Evolutionary conservation across 2,329 filamentous ascomycete species (phyloP), one percentile per base, ranked within the genome.

Genomic region (Whalleya microplaca): DNA sequence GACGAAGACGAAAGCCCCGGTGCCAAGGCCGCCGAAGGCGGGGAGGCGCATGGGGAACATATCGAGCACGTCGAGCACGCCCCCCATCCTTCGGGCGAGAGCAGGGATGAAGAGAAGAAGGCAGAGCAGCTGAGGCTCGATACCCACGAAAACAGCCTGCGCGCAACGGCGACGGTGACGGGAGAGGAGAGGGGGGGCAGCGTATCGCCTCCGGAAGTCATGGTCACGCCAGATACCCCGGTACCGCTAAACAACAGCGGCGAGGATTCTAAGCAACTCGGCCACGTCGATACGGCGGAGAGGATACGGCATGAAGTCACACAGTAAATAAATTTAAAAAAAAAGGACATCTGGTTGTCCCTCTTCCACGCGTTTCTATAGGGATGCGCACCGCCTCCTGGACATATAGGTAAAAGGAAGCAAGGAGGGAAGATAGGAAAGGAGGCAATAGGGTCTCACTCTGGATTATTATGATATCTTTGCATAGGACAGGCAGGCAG

Each of bases 191-290:
- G 55, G 53, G n/a, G 56, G 53, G 65, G 58, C 16, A 56, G 50
- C 20, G 49, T 69, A 5, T 45, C 68, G n/a, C 68, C 77, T 0
- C 80, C 80, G 0, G 71, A 78, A 41, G 64, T 83, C 0, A 76
- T 75, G 41, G 64, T 84, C n/a, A 83, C 80, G 0, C 79, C 80
- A 0, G 80, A 77, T 16, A 83, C 81, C 1, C 80, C 81, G 2
- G 72, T 71, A 0, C 67, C 73, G 0, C 56, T 59, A 1, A 72
- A 75, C 2, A 72, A 65, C 10, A 68, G 71, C 6, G 61, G 72
- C 2, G 53, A 59, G 20, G 75, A 77, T 45, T 70, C 71, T 3
- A 83, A 83, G 69, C 75, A 76, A 53, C 70, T 81, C 4, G 78
- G 77, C 6, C 70, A 73, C 47, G 67, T 76, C 5, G 70, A 68